Percentiles rank a stretch among this genome's conserved stretches.
Conservation (phyloP, 331 rosid species). For the Quercus lobata region DNA sequence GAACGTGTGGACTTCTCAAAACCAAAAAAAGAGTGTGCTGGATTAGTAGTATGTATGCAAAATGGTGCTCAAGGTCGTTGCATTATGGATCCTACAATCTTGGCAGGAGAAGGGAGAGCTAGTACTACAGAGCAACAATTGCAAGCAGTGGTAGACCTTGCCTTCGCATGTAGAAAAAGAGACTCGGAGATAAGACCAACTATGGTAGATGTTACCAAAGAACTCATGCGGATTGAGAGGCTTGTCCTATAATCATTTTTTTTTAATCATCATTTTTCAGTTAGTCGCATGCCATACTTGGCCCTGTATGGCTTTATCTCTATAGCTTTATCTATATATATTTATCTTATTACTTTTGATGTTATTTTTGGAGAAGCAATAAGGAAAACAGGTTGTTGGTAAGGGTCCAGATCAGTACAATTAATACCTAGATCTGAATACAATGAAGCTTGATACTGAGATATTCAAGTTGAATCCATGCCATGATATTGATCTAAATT, state of each 20-base stretch:
- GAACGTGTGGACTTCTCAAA: background rate
- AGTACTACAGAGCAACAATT: background rate
- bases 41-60: background rate
- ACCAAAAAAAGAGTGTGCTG: background rate
- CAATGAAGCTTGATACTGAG: too few relatives aligned
- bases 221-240: slow-evolving; percentile 3
- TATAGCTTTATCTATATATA: too few relatives aligned
- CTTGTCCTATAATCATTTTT: background rate
- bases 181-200: background rate
- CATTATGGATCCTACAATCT: background rate
- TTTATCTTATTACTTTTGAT: too few relatives aligned
- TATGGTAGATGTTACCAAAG: background rate
- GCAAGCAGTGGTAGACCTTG: background rate
- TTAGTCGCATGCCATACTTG: too few relatives aligned
- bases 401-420: too few relatives aligned
- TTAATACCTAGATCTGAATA: too few relatives aligned
- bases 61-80: background rate
- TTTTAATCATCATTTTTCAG: too few relatives aligned
- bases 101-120: background rate
- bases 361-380: too few relatives aligned
- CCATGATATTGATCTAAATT: too few relatives aligned
- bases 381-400: too few relatives aligned
- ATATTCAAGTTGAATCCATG: too few relatives aligned
- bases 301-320: too few relatives aligned
- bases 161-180: background rate